Conservation (phyloP, 2,329 filamentous ascomycete genomes). For the Rhinocladiella mackenziei region DNA sequence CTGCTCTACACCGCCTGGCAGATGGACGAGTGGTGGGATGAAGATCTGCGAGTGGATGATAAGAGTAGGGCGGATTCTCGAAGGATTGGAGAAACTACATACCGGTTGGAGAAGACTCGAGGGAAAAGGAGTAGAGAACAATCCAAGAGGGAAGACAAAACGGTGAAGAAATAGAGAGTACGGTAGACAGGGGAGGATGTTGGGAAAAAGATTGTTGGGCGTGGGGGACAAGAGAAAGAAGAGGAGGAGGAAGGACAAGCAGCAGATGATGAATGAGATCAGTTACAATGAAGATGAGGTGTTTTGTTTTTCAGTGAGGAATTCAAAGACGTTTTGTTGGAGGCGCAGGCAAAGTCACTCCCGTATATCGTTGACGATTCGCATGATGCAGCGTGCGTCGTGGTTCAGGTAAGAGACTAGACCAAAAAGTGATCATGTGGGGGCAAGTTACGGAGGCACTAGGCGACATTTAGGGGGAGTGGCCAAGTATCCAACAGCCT, state of each 20-base stretch:
- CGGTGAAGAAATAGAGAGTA: conserved; percentile 1
- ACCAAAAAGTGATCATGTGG: too few species aligned
- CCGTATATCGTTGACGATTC: too few species aligned
- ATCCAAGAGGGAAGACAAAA: conserved; percentile 9
- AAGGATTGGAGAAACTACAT: conserved; percentile 16
- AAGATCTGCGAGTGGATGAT: conserved; percentile 6
- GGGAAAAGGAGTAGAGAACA: too few species aligned
- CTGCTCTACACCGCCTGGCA: conserved; percentile 7
- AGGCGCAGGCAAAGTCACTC: too few species aligned
- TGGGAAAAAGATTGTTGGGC: conserved; percentile 1
- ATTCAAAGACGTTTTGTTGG: too few species aligned
- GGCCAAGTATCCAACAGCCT: too few species aligned
- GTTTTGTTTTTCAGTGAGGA: conserved; percentile 4
- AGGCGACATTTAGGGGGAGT: too few species aligned
- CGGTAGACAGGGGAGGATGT: conserved; percentile 1
- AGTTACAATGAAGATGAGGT: neutral
- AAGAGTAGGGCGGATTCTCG: neutral
- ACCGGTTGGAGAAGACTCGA: conserved; percentile 19
- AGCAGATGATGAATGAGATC: neutral
- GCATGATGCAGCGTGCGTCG: too few species aligned
- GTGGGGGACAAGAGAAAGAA: conserved; percentile 4
- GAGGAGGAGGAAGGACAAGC: conserved; percentile 1
- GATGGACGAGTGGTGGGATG: conserved; percentile 3
- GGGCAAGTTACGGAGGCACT: too few species aligned
- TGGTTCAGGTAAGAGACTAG: too few species aligned